Conservation (phyloP, 1,139 yeast genomes). For the Groenewaldozyma sp. region DNA sequence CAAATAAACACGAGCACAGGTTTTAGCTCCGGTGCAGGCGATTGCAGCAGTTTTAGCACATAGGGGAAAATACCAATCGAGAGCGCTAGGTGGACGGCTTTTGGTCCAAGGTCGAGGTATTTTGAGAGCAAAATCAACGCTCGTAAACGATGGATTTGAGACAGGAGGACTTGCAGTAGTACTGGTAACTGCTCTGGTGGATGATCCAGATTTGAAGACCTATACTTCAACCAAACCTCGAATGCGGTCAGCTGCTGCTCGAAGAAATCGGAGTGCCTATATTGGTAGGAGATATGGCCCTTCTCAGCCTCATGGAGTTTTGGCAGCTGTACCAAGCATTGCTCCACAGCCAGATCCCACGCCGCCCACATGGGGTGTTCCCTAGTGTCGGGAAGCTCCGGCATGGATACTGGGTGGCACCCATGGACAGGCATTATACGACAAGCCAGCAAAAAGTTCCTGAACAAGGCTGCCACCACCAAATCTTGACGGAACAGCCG, state of each 20-base stretch:
- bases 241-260: constrained; percentile 95
- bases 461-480: constrained; percentile 91
- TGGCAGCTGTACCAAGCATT: constrained; percentile 56
- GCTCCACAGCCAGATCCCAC: constrained; percentile 97
- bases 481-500: constrained; percentile 87
- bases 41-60: constrained; percentile 78
- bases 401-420: constrained; percentile 92
- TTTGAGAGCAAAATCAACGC: constrained; percentile 79
- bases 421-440: constrained; percentile 90
- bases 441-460: constrained; percentile 85
- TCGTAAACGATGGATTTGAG: constrained; percentile 88
- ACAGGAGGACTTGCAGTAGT: constrained; percentile 79
- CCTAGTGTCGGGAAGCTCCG: constrained; percentile 77
- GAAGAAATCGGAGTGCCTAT: constrained; percentile 86
- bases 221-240: constrained; percentile 91
- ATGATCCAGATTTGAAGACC: constrained; percentile 55
- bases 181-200: constrained; percentile 96
- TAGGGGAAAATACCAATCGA: constrained; percentile 96
- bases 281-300: constrained; percentile 34
- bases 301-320: constrained; percentile 28
- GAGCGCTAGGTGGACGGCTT: constrained; percentile 91
- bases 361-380: constrained; percentile 96
- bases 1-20: constrained; percentile 93
- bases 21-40: constrained; percentile 91
- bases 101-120: constrained; percentile 89